Evolutionary conservation across 2,329 filamentous ascomycete species (phyloP).

Genomic region (Amauroascus niger): DNA sequence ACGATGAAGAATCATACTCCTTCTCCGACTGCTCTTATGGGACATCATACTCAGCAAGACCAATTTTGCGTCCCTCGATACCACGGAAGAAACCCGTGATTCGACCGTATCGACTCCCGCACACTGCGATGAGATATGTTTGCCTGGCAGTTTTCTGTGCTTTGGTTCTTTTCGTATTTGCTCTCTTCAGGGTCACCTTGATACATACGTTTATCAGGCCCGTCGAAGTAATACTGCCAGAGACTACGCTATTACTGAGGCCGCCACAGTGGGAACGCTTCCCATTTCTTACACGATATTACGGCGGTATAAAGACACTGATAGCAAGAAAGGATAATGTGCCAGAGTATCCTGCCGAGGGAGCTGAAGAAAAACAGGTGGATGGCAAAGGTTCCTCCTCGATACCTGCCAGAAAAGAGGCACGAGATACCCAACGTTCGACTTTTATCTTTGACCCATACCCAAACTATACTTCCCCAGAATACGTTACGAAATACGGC

Average conservation of each 20-base stretch:
- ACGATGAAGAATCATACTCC: conserved; percentile 30
- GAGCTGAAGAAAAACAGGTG: not conserved
- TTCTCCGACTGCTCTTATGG: conserved; percentile 48
- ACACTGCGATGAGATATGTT: conserved; percentile 66
- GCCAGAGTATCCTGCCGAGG: conserved; percentile 69
- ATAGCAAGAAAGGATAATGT: conserved; percentile 56
- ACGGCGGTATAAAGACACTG: conserved; percentile 71
- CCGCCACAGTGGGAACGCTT: conserved; percentile 77
- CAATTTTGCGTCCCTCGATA: conserved; percentile 32
- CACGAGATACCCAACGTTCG: not conserved
- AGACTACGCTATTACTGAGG: conserved; percentile 22
- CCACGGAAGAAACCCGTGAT: conserved; percentile 27
- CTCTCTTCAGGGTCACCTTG: conserved; percentile 63
- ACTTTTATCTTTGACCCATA: conserved; percentile 56
- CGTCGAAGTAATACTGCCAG: conserved; percentile 39
- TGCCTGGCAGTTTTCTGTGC: conserved; percentile 60
- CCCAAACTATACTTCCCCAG: conserved; percentile 49
- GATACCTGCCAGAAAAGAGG: not conserved
- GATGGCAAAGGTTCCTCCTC: not conserved
- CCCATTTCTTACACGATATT: conserved; percentile 75
- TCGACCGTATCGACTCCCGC: conserved; percentile 54
- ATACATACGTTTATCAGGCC: conserved; percentile 49
- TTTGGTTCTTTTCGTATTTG: conserved; percentile 66
- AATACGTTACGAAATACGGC: conserved; percentile 49
- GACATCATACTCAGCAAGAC: conserved; percentile 31